Percentiles rank a stretch among this genome's conserved stretches.
phyloP scores from a whole-genome alignment of 2,329 filamentous ascomycete species.

The Gaeumannomyces tritici region DNA sequence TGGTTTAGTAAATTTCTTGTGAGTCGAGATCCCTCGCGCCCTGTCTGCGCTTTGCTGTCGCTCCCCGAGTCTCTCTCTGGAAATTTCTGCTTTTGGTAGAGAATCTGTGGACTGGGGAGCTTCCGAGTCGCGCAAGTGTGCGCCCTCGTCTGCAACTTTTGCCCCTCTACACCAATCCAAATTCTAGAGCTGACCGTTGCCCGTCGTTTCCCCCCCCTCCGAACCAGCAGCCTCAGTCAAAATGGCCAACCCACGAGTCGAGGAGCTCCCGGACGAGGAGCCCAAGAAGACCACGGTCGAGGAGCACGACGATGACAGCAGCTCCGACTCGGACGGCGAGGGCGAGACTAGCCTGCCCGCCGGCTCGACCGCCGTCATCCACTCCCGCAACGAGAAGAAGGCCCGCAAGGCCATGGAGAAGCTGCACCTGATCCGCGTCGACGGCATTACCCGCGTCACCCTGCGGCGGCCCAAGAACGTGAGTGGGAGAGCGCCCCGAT shows the following conservation, averaged over 20 bases:
- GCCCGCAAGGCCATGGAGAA: constrained; percentile 98
- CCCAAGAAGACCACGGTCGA: constrained; percentile 72
- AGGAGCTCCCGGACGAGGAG: constrained; percentile 92
- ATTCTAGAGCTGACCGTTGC: background rate
- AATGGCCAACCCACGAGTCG: constrained; percentile 97
- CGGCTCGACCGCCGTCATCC: constrained; percentile 81
- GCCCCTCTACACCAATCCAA: background rate
- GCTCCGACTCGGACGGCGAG: constrained; percentile 70
- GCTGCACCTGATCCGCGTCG: constrained; percentile 91
- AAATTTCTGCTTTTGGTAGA: background rate
- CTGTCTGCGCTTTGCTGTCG: background rate
- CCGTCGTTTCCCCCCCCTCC: background rate
- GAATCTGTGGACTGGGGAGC: background rate
- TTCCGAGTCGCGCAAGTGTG: background rate
- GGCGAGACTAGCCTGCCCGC: constrained; percentile 57
- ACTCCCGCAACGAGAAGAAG: constrained; percentile 99
- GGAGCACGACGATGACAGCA: constrained; percentile 61
- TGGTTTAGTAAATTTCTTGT: background rate
- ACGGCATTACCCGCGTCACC: constrained; percentile 96
- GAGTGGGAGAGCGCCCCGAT: constrained; percentile 34
- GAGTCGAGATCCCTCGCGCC: background rate
- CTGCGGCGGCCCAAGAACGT: constrained; percentile 98
- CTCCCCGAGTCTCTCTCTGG: background rate
- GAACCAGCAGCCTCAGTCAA: constrained; percentile 30
- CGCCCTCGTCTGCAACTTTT: background rate